Conservation (phyloP, 1,284 basidiomycete species). For the Limonomyces culmigenus region DNA sequence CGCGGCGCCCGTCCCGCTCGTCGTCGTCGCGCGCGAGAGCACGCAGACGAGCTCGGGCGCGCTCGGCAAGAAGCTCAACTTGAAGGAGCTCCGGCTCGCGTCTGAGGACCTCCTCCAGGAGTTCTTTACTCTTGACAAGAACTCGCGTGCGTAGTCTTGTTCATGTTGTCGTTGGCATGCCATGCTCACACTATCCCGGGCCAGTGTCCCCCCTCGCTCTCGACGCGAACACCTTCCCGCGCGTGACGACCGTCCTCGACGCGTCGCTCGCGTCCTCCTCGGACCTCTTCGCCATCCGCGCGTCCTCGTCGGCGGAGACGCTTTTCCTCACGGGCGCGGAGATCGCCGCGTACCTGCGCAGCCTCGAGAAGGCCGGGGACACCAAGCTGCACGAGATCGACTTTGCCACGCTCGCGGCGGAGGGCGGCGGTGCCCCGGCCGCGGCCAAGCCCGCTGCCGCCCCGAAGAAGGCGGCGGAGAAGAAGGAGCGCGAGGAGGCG, state of each 20-base stretch:
- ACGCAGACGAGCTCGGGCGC: conserved; percentile 66
- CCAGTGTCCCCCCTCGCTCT: conserved; percentile 73
- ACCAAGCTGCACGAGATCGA: conserved; percentile 57
- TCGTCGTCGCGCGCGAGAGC: conserved; percentile 73
- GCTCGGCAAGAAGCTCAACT: conserved; percentile 67
- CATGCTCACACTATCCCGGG: conserved; percentile 4
- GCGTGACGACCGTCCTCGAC: conserved; percentile 65
- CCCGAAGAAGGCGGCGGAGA: conserved; percentile 23
- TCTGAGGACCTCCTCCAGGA: conserved; percentile 76
- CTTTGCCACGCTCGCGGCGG: conserved; percentile 45
- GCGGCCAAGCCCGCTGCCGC: conserved; percentile 17
- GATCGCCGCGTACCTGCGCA: conserved; percentile 55
- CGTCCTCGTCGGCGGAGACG: conserved; percentile 52
- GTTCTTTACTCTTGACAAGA: conserved; percentile 75
- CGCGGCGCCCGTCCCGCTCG: conserved; percentile 69
- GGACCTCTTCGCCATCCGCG: conserved; percentile 58
- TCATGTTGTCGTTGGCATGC: conserved; percentile 1
- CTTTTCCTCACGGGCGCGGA: conserved; percentile 66
- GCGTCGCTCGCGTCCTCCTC: conserved; percentile 51
- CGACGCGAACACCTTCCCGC: conserved; percentile 54
- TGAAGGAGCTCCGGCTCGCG: conserved; percentile 87
- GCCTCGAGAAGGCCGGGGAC: conserved; percentile 47
- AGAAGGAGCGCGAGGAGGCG: conserved; percentile 52
- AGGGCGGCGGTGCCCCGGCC: conserved; percentile 18
- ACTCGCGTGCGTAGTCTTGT: conserved; percentile 47